Evolutionary conservation across 2,329 filamentous ascomycete species (phyloP).

Genomic region (Sporothrix brasiliensis): DNA sequence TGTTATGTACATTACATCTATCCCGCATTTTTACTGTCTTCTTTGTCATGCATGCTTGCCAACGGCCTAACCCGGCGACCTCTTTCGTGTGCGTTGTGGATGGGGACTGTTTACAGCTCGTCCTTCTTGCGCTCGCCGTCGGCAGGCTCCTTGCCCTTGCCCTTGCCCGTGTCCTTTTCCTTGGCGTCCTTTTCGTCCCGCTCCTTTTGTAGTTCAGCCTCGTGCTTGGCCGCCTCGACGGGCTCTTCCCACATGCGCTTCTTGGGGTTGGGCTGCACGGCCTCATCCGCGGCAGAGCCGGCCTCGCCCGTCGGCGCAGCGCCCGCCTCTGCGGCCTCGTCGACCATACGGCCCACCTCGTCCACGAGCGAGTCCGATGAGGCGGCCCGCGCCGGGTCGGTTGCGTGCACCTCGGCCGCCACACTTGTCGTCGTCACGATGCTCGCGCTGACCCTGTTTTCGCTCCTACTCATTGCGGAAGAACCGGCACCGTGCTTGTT

Average conservation of each 20-base stretch:
- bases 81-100: background rate
- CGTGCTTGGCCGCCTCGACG: constrained; percentile 36
- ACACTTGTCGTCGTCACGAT: constrained; percentile 35
- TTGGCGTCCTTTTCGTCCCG: background rate
- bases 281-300: constrained; percentile 40
- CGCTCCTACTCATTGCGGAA: background rate
- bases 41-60: too few species aligned
- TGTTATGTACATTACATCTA: background rate
- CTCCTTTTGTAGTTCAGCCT: constrained; percentile 28
- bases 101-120: constrained; percentile 3
- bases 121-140: constrained; percentile 16
- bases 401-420: constrained; percentile 30
- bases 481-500: background rate
- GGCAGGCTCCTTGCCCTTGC: constrained; percentile 12
- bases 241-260: constrained; percentile 64
- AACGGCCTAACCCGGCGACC: too few species aligned
- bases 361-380: constrained; percentile 50
- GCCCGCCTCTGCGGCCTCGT: constrained; percentile 37
- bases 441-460: background rate
- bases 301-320: constrained; percentile 31
- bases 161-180: constrained; percentile 24
- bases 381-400: constrained; percentile 23
- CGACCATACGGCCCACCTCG: constrained; percentile 59
- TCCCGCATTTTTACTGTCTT: too few species aligned
- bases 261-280: constrained; percentile 54